phyloP scores from a whole-genome alignment of 306 rosid species.

The Quercus suber region DNA sequence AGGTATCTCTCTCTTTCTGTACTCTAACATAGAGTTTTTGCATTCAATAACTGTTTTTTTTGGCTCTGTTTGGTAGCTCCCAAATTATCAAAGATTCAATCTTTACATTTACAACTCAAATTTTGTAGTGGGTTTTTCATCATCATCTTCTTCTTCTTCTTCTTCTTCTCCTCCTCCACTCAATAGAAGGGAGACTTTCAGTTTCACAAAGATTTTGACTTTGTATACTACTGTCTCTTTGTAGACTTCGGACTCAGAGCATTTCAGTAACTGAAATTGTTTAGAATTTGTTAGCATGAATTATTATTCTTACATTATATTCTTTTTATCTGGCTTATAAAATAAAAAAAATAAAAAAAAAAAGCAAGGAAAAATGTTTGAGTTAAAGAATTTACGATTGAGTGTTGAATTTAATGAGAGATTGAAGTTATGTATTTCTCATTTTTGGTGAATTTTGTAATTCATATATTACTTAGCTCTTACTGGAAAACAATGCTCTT shows the following conservation, averaged over 20 bases:
- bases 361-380: neutral
- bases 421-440: neutral
- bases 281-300: neutral
- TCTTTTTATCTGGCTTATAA: too few species aligned
- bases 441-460: neutral
- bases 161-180: too few species aligned
- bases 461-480: neutral
- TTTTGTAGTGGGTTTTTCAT: neutral
- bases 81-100: too few species aligned
- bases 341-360: too few species aligned
- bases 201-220: neutral
- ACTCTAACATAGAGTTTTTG: too few species aligned
- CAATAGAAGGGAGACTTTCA: neutral
- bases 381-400: neutral
- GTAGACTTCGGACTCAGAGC: neutral
- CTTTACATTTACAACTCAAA: too few species aligned
- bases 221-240: neutral
- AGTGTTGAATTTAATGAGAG: neutral
- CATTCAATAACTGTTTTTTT: too few species aligned
- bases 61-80: too few species aligned
- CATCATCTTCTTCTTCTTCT: neutral
- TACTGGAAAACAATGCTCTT: neutral
- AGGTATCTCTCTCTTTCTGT: slow-evolving; percentile 25
- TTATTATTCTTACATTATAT: neutral
- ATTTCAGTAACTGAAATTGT: neutral